phyloP scores from a whole-genome alignment of 192 early-diverging fungal genomes.

The Coemansia sp. region DNA sequence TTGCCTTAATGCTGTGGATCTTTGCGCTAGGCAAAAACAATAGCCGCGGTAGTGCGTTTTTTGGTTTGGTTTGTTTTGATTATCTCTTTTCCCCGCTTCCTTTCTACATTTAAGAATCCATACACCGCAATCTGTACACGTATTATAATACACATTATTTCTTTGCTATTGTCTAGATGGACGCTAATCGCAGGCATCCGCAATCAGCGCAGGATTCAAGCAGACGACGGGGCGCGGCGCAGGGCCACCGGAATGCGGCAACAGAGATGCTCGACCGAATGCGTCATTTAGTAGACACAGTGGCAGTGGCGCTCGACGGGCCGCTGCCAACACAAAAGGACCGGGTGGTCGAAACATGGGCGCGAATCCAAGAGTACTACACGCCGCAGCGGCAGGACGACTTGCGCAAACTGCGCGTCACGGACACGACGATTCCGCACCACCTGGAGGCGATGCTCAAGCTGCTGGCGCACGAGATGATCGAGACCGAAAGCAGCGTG shows the following conservation, averaged over 20 bases:
- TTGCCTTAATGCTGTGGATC: too few species aligned
- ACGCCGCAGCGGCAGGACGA: slow-evolving; percentile 26
- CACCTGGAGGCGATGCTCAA: slow-evolving; percentile 44
- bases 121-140: background rate
- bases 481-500: slow-evolving; percentile 3
- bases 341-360: slow-evolving; percentile 45
- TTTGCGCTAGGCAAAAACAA: too few species aligned
- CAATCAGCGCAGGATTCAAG: background rate
- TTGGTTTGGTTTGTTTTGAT: background rate
- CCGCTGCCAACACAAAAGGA: slow-evolving; percentile 34
- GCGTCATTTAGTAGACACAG: slow-evolving; percentile 41
- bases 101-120: background rate
- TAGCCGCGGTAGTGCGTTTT: background rate
- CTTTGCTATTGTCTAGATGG: background rate
- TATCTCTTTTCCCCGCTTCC: background rate
- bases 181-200: background rate
- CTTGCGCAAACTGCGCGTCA: slow-evolving; percentile 13
- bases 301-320: slow-evolving; percentile 32
- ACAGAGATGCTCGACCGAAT: slow-evolving; percentile 15
- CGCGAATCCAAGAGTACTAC: slow-evolving; percentile 47
- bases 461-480: slow-evolving; percentile 28
- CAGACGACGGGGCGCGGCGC: background rate
- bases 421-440: slow-evolving; percentile 43
- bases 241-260: slow-evolving; percentile 1
- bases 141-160: too few species aligned